These are phyloP conservation scores for Spiraea crenata DNA, from an alignment of 331 rosid genomes.

Conservation along the genomic window DNA sequence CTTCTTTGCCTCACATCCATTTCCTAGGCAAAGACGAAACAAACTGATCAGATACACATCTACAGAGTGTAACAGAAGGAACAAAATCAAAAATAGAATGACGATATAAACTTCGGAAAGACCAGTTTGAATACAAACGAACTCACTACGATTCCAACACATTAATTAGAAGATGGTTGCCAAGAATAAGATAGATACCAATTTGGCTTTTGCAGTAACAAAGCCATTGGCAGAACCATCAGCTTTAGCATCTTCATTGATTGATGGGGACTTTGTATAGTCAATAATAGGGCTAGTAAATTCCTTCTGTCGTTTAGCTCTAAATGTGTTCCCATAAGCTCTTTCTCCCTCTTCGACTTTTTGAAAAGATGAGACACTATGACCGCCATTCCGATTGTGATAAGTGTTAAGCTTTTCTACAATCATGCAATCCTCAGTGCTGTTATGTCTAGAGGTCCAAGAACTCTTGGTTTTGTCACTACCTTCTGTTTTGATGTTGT, in stretches of 20 bases:
- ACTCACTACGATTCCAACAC: slow-evolving; percentile 18
- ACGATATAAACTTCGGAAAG: neutral
- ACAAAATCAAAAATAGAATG: neutral
- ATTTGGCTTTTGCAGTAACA: slow-evolving; percentile 74
- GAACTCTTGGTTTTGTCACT: slow-evolving; percentile 37
- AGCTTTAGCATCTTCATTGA: slow-evolving; percentile 50
- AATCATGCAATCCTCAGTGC: slow-evolving; percentile 44
- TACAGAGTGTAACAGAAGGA: slow-evolving; percentile 5
- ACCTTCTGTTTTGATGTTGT: slow-evolving; percentile 33
- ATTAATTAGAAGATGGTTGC: neutral
- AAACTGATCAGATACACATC: slow-evolving; percentile 8
- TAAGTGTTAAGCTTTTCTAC: slow-evolving; percentile 47
- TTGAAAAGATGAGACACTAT: slow-evolving; percentile 32
- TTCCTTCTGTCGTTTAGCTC: slow-evolving; percentile 67
- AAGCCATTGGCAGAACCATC: slow-evolving; percentile 46
- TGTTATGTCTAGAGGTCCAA: slow-evolving; percentile 39
- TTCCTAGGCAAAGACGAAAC: slow-evolving; percentile 43
- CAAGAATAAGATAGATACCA: slow-evolving; percentile 46
- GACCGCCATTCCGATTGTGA: slow-evolving; percentile 38
- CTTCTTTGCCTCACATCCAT: slow-evolving; percentile 70
- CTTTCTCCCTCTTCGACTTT: slow-evolving; percentile 56
- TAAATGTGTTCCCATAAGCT: slow-evolving; percentile 37
- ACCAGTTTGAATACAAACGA: slow-evolving; percentile 15
- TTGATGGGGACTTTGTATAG: slow-evolving; percentile 50
- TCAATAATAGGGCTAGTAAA: slow-evolving; percentile 48